Base-by-base conservation (phyloP, 1,139 yeast species). In the Debaryomyces udenii region DNA sequence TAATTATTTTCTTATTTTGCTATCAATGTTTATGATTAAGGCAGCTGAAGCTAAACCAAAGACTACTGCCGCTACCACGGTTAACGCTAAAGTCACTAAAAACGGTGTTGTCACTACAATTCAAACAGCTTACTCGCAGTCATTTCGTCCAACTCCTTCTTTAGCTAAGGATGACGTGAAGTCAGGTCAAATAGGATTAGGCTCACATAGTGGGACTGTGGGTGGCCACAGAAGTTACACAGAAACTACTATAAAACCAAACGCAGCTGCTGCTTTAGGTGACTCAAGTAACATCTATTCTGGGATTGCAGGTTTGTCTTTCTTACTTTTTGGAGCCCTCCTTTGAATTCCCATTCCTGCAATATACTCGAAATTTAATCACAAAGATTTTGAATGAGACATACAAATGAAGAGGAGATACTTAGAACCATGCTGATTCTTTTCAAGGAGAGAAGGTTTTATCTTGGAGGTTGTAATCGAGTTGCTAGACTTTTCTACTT, bases 181-280 rank as follows among this genome's bases (percentile, higher is more conserved):
- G 6, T 52, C 68, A 1, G 78, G 77, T 1, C 45, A 50, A 2
- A 52, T 70, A 22, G 78, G 78, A 0, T 47, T 73, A 43, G 78
- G 76, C 2, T 49, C 65, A 4, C 43, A 62, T 10, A 51, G 61
- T 17, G 72, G 70, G 1, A 40, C 57, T 2, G 65, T 68, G 9
- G 78, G 77, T 3, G 61, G 51, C 0, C 43, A 64, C 18, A 62
- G 71, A 44, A 48, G 64, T 2, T 73, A 73, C 46, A 47, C 48
- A 2, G 57, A 57, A 39, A 57, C 64, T 10, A 68, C 74, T 1
- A 47, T 62, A 6, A 45, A 43, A 26, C 47, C 40, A 32, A 20
- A 36, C 9, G 40, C 39, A 6, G 42, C 35, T 3, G 27, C 26
- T 17, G 43, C 33, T 7, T 14, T 29, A 5, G 11, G 24, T 20